Evolutionary conservation across 768 basidiomycete species (phyloP).

Genomic region (Lyophyllum decastes): DNA sequence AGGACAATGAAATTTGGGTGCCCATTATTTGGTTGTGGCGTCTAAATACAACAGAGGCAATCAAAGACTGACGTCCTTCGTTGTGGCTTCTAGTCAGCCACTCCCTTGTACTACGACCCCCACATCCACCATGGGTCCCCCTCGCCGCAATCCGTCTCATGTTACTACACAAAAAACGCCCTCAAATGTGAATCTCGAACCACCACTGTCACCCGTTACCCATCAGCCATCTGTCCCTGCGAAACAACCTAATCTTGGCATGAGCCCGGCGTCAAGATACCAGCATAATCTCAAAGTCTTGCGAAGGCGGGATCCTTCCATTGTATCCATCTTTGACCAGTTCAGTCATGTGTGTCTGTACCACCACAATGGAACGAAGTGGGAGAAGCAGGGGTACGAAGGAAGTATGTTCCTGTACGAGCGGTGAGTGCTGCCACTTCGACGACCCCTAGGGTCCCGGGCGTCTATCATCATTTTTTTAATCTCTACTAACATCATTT

Average conservation of each 20-base stretch:
- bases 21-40: slow-evolving; percentile 1
- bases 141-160: slow-evolving; percentile 25
- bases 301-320: slow-evolving; percentile 76
- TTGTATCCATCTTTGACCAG: slow-evolving; percentile 81
- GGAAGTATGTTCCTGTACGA: slow-evolving; percentile 92
- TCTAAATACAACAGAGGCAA: slow-evolving; percentile 12
- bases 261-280: slow-evolving; percentile 69
- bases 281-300: slow-evolving; percentile 80
- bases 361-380: slow-evolving; percentile 70
- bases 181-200: slow-evolving; percentile 10
- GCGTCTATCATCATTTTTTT: neutral
- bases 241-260: slow-evolving; percentile 40
- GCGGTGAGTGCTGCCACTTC: slow-evolving; percentile 49
- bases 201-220: slow-evolving; percentile 17
- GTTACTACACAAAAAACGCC: slow-evolving; percentile 17
- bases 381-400: slow-evolving; percentile 84
- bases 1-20: slow-evolving; percentile 9
- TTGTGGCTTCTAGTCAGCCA: slow-evolving; percentile 1
- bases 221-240: slow-evolving; percentile 23
- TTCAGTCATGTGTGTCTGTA: slow-evolving; percentile 88
- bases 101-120: slow-evolving; percentile 1
- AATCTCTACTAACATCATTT: slow-evolving; percentile 13
- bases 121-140: slow-evolving; percentile 28
- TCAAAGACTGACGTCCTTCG: neutral
- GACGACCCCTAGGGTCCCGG: neutral